These are phyloP conservation scores for Parmelia sp. DNA, from an alignment of 495 filamentous ascomycete genomes.

Conservation along the genomic window DNA sequence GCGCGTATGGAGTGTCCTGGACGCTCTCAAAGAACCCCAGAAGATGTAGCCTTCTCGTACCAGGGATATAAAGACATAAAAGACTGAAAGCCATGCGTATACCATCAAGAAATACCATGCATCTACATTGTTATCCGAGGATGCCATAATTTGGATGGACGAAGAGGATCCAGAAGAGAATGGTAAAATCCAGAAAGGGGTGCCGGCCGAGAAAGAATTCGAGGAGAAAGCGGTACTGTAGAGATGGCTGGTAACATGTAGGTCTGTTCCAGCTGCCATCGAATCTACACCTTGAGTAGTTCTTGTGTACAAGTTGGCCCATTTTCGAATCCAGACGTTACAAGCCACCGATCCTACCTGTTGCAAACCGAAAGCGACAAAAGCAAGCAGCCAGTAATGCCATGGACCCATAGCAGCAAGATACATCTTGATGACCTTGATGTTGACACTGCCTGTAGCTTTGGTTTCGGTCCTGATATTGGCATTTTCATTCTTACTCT, in stretches of 20 bases:
- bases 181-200: conserved; percentile 34
- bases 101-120: conserved; percentile 75
- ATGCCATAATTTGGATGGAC: conserved; percentile 19
- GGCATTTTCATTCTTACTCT: conserved; percentile 38
- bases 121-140: conserved; percentile 54
- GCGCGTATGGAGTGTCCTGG: conserved; percentile 72
- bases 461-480: conserved; percentile 62
- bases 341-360: conserved; percentile 79
- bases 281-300: conserved; percentile 4
- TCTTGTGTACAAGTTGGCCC: conserved; percentile 61
- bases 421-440: conserved; percentile 77
- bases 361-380: conserved; percentile 67
- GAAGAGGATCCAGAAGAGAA: conserved; percentile 21
- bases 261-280: not conserved
- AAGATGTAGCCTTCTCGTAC: conserved; percentile 80
- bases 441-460: conserved; percentile 76
- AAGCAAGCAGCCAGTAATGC: conserved; percentile 83
- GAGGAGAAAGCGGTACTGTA: conserved; percentile 21
- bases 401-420: conserved; percentile 83
- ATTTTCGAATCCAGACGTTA: conserved; percentile 90
- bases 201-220: conserved; percentile 35
- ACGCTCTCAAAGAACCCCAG: conserved; percentile 84
- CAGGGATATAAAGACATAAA: conserved; percentile 69
- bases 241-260: not conserved
- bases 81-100: conserved; percentile 71